Conservation (phyloP, 139 green algal genomes). For the Diplosphaera chodatii region DNA sequence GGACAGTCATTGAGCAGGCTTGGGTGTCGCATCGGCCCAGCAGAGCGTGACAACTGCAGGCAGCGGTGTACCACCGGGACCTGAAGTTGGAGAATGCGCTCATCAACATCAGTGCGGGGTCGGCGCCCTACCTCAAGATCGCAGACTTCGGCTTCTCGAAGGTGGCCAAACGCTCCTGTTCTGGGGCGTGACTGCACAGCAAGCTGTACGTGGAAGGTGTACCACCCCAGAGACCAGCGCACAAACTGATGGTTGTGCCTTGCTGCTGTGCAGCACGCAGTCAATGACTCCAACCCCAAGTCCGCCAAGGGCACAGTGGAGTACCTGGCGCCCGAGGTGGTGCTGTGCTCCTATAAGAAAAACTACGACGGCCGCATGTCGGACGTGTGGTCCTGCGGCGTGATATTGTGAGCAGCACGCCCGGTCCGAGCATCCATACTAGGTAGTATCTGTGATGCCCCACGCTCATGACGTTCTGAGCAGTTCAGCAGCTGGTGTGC, state of each 20-base stretch:
- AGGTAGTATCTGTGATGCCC: too few relatives aligned
- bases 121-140: conserved; percentile 19
- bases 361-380: conserved; percentile 16
- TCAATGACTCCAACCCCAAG: not conserved
- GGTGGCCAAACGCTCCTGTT: too few relatives aligned
- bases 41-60: not conserved
- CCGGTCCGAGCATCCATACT: too few relatives aligned
- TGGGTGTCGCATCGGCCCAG: too few relatives aligned
- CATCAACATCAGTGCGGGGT: not conserved
- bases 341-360: conserved; percentile 10
- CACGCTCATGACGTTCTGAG: too few relatives aligned
- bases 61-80: conserved; percentile 28
- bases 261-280: not conserved
- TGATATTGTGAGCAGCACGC: conserved; percentile 51
- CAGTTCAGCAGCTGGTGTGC: too few relatives aligned
- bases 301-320: conserved; percentile 19
- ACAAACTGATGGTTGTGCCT: too few relatives aligned
- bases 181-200: too few relatives aligned
- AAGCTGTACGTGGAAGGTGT: too few relatives aligned
- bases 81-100: conserved; percentile 70
- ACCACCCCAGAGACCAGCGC: too few relatives aligned
- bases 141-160: conserved; percentile 30
- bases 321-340: conserved; percentile 72
- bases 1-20: too few relatives aligned
- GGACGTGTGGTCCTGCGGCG: conserved; percentile 69